Conservation (phyloP, 2,329 filamentous ascomycete species). For the Colletotrichum spaethianum region DNA sequence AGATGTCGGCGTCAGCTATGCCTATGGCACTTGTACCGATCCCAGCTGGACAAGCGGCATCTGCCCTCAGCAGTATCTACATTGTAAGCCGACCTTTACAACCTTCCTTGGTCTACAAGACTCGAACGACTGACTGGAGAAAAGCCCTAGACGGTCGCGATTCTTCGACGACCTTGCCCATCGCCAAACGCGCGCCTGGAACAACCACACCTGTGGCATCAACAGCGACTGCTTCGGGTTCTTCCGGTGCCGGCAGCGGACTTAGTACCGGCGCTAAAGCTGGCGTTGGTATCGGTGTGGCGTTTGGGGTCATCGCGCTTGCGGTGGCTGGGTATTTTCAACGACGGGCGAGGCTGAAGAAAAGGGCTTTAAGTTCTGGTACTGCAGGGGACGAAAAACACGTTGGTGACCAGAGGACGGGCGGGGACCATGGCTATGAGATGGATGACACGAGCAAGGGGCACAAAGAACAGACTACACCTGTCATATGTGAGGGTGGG, state of each 20-base stretch:
- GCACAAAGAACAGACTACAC: not conserved
- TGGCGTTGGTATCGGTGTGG: constrained; percentile 31
- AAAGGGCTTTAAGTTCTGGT: no score
- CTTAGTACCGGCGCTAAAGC: constrained; percentile 31
- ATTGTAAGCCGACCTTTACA: not conserved
- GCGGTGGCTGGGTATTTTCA: constrained; percentile 20
- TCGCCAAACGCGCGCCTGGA: not conserved
- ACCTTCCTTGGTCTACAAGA: no score
- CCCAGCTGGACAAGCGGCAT: constrained; percentile 4
- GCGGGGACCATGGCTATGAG: not conserved
- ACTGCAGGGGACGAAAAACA: not conserved
- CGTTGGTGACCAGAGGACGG: not conserved
- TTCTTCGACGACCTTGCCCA: not conserved
- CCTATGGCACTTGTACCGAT: constrained; percentile 17
- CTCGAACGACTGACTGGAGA: not conserved
- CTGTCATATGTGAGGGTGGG: constrained; percentile 24
- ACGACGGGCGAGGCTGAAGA: constrained; percentile 3
- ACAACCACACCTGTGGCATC: not conserved
- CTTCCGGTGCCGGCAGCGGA: not conserved
- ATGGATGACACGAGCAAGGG: not conserved
- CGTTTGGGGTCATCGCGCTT: constrained; percentile 15
- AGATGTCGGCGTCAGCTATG: not conserved
- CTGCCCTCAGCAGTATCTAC: not conserved
- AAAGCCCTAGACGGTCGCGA: not conserved
- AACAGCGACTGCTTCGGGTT: not conserved